Evolutionary conservation across 2,329 filamentous ascomycete species (phyloP).

Genomic region (Aspergillus fischeri): DNA sequence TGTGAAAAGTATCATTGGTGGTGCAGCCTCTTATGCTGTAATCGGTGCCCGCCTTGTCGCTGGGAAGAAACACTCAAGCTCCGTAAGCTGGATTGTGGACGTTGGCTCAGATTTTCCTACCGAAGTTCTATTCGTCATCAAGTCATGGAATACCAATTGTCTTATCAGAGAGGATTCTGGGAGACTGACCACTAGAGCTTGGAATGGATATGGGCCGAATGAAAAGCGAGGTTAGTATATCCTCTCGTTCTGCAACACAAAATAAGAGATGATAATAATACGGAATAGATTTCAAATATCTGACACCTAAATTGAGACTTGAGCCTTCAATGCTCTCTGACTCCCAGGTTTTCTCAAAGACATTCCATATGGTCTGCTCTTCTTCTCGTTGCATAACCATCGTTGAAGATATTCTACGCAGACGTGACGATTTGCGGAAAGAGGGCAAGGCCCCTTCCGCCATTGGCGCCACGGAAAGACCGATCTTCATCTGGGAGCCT

Average conservation of each 20-base stretch:
- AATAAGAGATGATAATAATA: constrained; percentile 1
- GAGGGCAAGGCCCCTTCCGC: constrained; percentile 23
- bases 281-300: constrained; percentile 71
- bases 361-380: constrained; percentile 86
- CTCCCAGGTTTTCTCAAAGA: constrained; percentile 64
- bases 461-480: constrained; percentile 46
- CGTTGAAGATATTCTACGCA: constrained; percentile 63
- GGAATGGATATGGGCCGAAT: constrained; percentile 79
- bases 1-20: constrained; percentile 75
- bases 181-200: constrained; percentile 79
- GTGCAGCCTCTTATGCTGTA: constrained; percentile 80
- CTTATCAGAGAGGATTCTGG: constrained; percentile 62
- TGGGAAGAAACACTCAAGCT: constrained; percentile 59
- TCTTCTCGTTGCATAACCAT: constrained; percentile 72
- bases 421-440: constrained; percentile 39
- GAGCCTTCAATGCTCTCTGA: constrained; percentile 67
- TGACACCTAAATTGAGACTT: constrained; percentile 79
- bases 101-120: constrained; percentile 80
- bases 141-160: constrained; percentile 71
- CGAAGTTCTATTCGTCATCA: constrained; percentile 59
- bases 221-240: constrained; percentile 53
- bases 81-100: constrained; percentile 88
- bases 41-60: constrained; percentile 87
- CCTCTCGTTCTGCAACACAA: not conserved
- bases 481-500: constrained; percentile 90